These are phyloP conservation scores for Vitis vinifera DNA, from an alignment of 164 flowering plant species.

Conservation along the genomic window ASM3070453v1 NC_081811.1:24140501-24141000, in stretches of 20 bases:
- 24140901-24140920: constrained; percentile 56
- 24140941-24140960: constrained; percentile 89
- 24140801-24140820: constrained; percentile 69
- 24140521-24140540: constrained; percentile 94
- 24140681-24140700: constrained; percentile 80
- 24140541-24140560: constrained; percentile 89
- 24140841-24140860: constrained; percentile 84
- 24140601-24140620: constrained; percentile 86
- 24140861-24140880: constrained; percentile 77
- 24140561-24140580: constrained; percentile 86
- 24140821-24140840: constrained; percentile 82
- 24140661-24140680: constrained; percentile 98
- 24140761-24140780: constrained; percentile 87
- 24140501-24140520: constrained; percentile 95
- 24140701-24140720: constrained; percentile 50
- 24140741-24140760: constrained; percentile 88
- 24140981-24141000: constrained; percentile 42
- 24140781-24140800: constrained; percentile 79
- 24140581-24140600: constrained; percentile 80
- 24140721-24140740: constrained; percentile 82
- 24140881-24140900: constrained; percentile 49
- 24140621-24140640: constrained; percentile 82
- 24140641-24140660: constrained; percentile 93
- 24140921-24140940: constrained; percentile 60
- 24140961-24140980: constrained; percentile 80